phyloP scores from a whole-genome alignment of 768 basidiomycete genomes.

The Hericium alpestre region DNA sequence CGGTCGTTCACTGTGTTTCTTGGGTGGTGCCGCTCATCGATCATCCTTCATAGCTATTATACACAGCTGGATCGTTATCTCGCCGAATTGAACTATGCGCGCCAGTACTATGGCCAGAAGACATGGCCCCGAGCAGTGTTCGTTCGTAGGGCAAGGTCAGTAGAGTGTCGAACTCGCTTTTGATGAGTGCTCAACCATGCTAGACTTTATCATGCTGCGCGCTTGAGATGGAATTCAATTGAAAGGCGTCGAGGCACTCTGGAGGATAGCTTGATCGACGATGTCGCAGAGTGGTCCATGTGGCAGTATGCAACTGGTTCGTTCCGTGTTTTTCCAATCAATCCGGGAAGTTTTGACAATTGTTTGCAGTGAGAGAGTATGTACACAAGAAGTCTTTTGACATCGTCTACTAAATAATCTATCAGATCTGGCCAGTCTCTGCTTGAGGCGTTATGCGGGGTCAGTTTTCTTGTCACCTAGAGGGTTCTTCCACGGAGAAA shows the following conservation, averaged over 20 bases:
- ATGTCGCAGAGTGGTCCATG: conserved; percentile 64
- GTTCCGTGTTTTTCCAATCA: neutral
- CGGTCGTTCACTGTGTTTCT: conserved; percentile 15
- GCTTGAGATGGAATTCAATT: conserved; percentile 64
- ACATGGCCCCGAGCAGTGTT: conserved; percentile 67
- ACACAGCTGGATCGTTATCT: conserved; percentile 47
- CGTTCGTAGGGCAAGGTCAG: conserved; percentile 55
- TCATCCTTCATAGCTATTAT: conserved; percentile 32
- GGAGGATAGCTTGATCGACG: conserved; percentile 58
- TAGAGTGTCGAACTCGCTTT: neutral
- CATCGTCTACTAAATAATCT: neutral
- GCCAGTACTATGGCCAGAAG: conserved; percentile 61
- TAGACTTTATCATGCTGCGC: conserved; percentile 56
- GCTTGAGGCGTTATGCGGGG: conserved; percentile 33
- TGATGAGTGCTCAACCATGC: neutral
- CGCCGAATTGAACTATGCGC: conserved; percentile 54
- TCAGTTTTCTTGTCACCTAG: conserved; percentile 17
- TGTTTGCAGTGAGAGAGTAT: conserved; percentile 20
- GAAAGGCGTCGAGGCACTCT: conserved; percentile 50
- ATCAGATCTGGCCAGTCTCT: conserved; percentile 28
- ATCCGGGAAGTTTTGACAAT: neutral
- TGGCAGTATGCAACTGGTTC: conserved; percentile 58
- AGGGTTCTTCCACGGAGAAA: neutral
- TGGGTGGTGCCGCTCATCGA: neutral
- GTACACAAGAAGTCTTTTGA: conserved; percentile 2